Conservation (phyloP, 2,329 filamentous ascomycete genomes). For the Monosporascus sp. region DNA sequence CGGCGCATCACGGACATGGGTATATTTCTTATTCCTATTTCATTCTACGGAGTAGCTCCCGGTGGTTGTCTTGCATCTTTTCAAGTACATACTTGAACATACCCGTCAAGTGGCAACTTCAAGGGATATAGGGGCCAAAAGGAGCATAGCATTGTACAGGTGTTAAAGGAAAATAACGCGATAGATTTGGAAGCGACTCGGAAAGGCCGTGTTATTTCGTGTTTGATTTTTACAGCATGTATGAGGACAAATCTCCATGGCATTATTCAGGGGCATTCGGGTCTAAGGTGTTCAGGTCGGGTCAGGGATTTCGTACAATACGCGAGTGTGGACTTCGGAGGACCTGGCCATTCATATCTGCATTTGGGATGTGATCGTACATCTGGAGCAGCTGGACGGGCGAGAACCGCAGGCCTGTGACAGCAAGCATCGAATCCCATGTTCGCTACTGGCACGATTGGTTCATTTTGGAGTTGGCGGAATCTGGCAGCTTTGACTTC, state of each 20-base stretch:
- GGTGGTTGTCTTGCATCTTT: constrained; percentile 2
- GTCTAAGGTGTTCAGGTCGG: background rate
- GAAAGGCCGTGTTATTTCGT: background rate
- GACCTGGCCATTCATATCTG: background rate
- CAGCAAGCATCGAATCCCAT: background rate
- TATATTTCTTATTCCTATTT: constrained; percentile 13
- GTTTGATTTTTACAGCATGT: background rate
- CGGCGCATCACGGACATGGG: constrained; percentile 16
- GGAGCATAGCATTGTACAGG: constrained; percentile 20
- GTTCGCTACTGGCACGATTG: background rate
- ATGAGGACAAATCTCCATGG: background rate
- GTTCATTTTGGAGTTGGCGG: background rate
- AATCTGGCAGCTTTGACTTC: background rate
- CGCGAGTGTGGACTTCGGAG: background rate
- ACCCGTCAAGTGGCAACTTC: constrained; percentile 2
- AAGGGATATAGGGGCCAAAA: constrained; percentile 8
- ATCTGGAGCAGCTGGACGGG: background rate
- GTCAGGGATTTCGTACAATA: background rate
- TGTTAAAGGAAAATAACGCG: constrained; percentile 18
- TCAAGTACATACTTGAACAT: constrained; percentile 8
- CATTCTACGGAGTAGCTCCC: background rate
- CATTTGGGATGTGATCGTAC: background rate
- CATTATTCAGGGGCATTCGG: background rate
- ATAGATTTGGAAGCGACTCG: constrained; percentile 18
- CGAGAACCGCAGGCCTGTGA: background rate